Conservation (phyloP, 1,139 yeast species). For the Sugiyamaella novakii region DNA sequence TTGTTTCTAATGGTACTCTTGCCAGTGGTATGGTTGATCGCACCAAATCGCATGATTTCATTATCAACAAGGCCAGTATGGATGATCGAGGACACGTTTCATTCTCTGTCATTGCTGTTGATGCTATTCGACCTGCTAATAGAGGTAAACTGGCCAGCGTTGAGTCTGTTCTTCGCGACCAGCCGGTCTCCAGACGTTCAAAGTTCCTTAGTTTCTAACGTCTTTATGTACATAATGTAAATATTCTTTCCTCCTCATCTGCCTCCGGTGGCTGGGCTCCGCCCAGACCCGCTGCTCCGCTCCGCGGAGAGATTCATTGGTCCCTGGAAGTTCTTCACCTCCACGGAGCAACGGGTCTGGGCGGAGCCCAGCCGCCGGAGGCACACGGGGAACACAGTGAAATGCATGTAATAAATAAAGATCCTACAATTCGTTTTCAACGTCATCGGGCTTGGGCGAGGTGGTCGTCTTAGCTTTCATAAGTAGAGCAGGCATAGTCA, state of each 20-base stretch:
- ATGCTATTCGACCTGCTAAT: constrained; percentile 17
- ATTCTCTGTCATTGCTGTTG: constrained; percentile 20
- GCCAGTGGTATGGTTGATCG: constrained; percentile 20
- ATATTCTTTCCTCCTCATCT: too few species aligned
- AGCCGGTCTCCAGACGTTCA: neutral
- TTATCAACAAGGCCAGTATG: constrained; percentile 23
- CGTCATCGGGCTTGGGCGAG: too few species aligned
- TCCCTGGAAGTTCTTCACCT: too few species aligned
- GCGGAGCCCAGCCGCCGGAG: neutral
- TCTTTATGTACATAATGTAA: constrained; percentile 12
- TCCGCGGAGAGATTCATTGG: too few species aligned
- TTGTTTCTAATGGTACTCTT: constrained; percentile 22
- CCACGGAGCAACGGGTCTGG: neutral
- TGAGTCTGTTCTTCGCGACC: constrained; percentile 12
- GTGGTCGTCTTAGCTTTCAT: neutral
- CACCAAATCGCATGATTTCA: constrained; percentile 17
- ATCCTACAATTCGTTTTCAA: too few species aligned
- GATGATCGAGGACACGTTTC: constrained; percentile 22
- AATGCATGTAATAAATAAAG: too few species aligned
- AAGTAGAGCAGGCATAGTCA: constrained; percentile 3
- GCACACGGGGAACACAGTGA: neutral
- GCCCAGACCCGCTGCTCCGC: too few species aligned
- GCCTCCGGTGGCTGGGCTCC: too few species aligned
- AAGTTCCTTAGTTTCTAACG: neutral
- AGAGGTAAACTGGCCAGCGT: constrained; percentile 15